Percentiles rank a stretch among this genome's conserved stretches.
These are phyloP conservation scores for Zymoseptoria pseudotritici DNA, from an alignment of 2,329 filamentous ascomycete genomes.

Conservation along the genomic window DNA sequence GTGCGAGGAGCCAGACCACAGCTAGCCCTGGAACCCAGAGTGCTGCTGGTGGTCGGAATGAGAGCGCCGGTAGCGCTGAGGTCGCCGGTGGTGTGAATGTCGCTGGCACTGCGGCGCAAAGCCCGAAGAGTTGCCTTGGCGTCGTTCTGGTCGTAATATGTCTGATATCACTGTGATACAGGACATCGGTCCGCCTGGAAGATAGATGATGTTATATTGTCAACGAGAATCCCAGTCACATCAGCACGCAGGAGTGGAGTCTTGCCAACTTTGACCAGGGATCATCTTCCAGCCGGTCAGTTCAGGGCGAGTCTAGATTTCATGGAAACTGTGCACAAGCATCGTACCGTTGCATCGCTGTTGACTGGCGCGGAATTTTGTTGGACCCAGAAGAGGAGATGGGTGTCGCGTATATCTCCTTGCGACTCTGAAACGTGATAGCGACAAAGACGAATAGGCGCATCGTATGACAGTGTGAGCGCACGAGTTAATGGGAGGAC, in stretches of 20 bases:
- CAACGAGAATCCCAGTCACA: background rate
- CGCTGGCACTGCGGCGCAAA: background rate
- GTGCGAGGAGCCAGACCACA: slow-evolving; percentile 6
- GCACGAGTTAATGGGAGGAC: slow-evolving; percentile 7
- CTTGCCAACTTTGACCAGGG: background rate
- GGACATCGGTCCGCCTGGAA: background rate
- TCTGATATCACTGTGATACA: background rate
- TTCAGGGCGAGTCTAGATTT: background rate
- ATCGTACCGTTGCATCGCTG: background rate
- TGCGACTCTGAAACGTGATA: slow-evolving; percentile 9
- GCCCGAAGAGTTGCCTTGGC: background rate
- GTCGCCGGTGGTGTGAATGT: background rate
- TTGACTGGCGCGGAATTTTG: background rate
- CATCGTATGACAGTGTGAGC: slow-evolving; percentile 11
- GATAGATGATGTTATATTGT: background rate
- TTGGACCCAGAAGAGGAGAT: background rate
- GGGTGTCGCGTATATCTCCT: slow-evolving; percentile 3
- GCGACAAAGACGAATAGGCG: slow-evolving; percentile 10
- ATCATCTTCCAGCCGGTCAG: background rate
- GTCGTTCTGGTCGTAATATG: background rate
- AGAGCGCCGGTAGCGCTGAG: background rate
- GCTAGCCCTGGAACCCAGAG: background rate
- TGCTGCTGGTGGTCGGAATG: background rate
- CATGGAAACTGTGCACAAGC: background rate
- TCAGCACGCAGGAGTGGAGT: background rate